Base-by-base conservation (phyloP, 2,329 filamentous ascomycete genomes). In the Penicillium aurantiogriseum region DNA sequence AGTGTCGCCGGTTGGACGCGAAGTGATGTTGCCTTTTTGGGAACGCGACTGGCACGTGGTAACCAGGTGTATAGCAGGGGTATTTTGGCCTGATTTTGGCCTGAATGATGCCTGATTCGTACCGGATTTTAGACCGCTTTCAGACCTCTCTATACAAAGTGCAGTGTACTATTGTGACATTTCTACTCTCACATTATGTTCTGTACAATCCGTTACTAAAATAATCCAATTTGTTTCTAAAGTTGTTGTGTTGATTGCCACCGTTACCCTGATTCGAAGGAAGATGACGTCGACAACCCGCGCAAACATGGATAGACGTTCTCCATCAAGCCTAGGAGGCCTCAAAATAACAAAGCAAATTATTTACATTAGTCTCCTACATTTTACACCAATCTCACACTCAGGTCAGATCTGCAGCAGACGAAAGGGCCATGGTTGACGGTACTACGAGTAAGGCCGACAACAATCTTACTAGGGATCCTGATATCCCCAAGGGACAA, bases 11-110 rank as follows among this genome's bases (percentile, higher is more conserved):
- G 27, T 23, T 45, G 21, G 27, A 58, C 62, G 57, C 62, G 61
- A 59, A 56, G 59, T 57, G 57, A 50, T 55, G 56, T 59, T 59
- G 54, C 63, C 60, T 46, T 36, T 60, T 62, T 60, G 44, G 63
- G 61, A 63, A 61, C 60, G 58, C 55, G 46, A 39, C 11, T 33
- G 27, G 9, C 54, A 57, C 54, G 54, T 56, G 54, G 3, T 21
- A 42, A 5, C 31, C 31, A 13, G 11, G 11, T 33, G 31, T 33
- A 33, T 33, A 33, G 31, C 11, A 31, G 10, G 4, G 29, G 4
- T 33, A 13, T 31, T 31, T 31, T 31, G 11, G 29, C 29, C 29
- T 31, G 29, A 15, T 15, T 33, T 33, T 15, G 31, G 31, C 31
- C 31, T 33, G 31, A 33, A 33, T 33, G 31, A 4, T 33, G 31